Conservation (phyloP, 1,284 basidiomycete species). For the Fomitopsis pinicola region DNA sequence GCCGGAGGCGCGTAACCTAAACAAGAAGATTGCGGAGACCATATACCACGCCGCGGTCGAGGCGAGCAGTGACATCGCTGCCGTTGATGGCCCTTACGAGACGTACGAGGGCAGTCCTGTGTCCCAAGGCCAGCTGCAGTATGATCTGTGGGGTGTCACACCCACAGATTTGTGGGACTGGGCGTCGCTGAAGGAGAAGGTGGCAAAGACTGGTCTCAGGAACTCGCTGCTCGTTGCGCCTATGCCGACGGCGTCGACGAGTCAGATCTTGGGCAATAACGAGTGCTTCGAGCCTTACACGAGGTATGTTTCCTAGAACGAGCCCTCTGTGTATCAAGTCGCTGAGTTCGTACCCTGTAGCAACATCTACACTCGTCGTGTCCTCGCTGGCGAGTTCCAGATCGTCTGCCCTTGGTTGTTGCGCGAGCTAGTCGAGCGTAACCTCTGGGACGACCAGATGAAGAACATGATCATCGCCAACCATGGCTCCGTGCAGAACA, state of each 20-base stretch:
- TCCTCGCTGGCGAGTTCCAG: conserved; percentile 99
- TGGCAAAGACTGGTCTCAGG: conserved; percentile 82
- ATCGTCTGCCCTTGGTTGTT: conserved; percentile 98
- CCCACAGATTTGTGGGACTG: conserved; percentile 97
- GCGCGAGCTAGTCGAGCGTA: conserved; percentile 92
- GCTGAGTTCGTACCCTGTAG: conserved; percentile 34
- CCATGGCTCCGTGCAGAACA: conserved; percentile 93
- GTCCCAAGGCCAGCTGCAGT: conserved; percentile 87
- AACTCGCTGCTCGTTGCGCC: conserved; percentile 96
- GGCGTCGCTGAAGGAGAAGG: conserved; percentile 83
- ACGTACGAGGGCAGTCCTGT: conserved; percentile 93
- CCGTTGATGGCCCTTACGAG: conserved; percentile 82
- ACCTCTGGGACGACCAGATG: conserved; percentile 98
- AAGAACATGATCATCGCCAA: conserved; percentile 99
- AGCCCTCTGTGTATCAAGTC: background rate
- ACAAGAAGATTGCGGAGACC: conserved; percentile 97
- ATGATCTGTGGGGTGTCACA: conserved; percentile 92
- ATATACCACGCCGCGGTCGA: conserved; percentile 97
- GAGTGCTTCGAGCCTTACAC: conserved; percentile 99
- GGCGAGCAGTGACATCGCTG: conserved; percentile 88
- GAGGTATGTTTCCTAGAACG: conserved; percentile 44
- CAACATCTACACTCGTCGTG: conserved; percentile 98
- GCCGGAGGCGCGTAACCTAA: conserved; percentile 81
- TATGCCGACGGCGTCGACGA: conserved; percentile 99
- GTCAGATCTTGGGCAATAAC: conserved; percentile 98